Conservation (phyloP, 768 basidiomycete species). For the Suillus clintonianus region DNA sequence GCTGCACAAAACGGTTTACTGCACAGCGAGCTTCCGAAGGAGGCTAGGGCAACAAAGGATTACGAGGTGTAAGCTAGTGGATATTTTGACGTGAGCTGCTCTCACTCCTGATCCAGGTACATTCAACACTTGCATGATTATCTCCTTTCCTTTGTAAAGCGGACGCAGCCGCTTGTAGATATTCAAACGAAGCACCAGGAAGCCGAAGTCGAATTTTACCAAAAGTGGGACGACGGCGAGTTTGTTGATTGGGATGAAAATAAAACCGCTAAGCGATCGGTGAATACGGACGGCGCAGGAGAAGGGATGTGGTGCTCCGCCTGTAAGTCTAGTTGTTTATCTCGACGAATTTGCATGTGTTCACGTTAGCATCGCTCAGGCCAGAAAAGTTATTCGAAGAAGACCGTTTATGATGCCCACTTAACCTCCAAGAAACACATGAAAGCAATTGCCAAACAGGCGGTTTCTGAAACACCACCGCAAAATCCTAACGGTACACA, state of each 20-base stretch:
- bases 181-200: constrained; percentile 65
- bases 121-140: constrained; percentile 82
- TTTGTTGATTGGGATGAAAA: constrained; percentile 72
- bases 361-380: constrained; percentile 46
- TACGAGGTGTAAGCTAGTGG: constrained; percentile 68
- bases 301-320: constrained; percentile 92
- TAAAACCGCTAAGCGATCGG: constrained; percentile 37
- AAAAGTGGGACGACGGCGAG: constrained; percentile 77
- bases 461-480: constrained; percentile 36
- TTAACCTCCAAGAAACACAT: constrained; percentile 94
- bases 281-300: constrained; percentile 45
- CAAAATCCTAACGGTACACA: constrained; percentile 37
- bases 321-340: constrained; percentile 57
- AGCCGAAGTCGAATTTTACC: constrained; percentile 69
- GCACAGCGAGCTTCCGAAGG: constrained; percentile 70
- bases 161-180: constrained; percentile 83
- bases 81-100: constrained; percentile 7
- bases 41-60: constrained; percentile 68
- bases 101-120: constrained; percentile 56
- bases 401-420: constrained; percentile 97
- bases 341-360: constrained; percentile 6
- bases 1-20: constrained; percentile 59
- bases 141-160: constrained; percentile 82
- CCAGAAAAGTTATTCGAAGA: constrained; percentile 93
- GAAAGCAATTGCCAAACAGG: constrained; percentile 84